phyloP scores from a whole-genome alignment of 2,329 filamentous ascomycete genomes.

The Aspergillus aculeatinus region DNA sequence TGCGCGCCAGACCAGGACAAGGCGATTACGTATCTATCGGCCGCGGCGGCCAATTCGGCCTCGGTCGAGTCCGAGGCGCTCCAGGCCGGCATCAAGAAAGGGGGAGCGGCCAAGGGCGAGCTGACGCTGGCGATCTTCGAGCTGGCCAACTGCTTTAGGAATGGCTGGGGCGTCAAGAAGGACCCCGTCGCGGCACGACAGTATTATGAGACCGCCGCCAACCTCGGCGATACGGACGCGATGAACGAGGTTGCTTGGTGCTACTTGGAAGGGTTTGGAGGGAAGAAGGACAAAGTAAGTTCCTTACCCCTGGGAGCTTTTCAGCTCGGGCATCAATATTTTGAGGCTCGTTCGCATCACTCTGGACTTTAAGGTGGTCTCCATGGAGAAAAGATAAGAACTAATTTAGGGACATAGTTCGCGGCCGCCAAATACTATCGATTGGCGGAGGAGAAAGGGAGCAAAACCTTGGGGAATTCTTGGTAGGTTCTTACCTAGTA shows the following conservation, averaged over 20 bases:
- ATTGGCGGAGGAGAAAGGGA: conserved; percentile 81
- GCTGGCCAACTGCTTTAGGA: conserved; percentile 71
- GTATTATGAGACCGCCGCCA: conserved; percentile 97
- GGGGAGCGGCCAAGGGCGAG: conserved; percentile 92
- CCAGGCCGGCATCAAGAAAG: conserved; percentile 83
- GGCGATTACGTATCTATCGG: conserved; percentile 80
- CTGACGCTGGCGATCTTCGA: conserved; percentile 95
- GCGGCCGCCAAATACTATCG: conserved; percentile 85
- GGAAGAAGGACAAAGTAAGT: conserved; percentile 97
- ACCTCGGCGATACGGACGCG: conserved; percentile 91
- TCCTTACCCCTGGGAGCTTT: no score
- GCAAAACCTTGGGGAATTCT: conserved; percentile 87
- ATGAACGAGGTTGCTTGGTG: conserved; percentile 98
- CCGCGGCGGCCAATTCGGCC: conserved; percentile 87
- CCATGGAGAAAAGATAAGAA: conserved; percentile 14
- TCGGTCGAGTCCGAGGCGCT: conserved; percentile 82
- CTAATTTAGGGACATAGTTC: conserved; percentile 29
- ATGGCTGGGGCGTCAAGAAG: conserved; percentile 88
- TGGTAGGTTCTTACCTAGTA: conserved; percentile 66
- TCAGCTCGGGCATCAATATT: conserved; percentile 36
- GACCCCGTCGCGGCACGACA: conserved; percentile 81
- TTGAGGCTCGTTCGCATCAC: conserved; percentile 17
- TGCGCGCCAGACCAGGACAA: conserved; percentile 68
- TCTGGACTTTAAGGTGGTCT: neutral
- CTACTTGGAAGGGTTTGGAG: conserved; percentile 93